Evolutionary conservation across 202 grass and related monocot genomes (phyloP), one percentile per base, ranked within the genome.

Genomic region (Schoenoplectus tabernaemontani): DNA sequence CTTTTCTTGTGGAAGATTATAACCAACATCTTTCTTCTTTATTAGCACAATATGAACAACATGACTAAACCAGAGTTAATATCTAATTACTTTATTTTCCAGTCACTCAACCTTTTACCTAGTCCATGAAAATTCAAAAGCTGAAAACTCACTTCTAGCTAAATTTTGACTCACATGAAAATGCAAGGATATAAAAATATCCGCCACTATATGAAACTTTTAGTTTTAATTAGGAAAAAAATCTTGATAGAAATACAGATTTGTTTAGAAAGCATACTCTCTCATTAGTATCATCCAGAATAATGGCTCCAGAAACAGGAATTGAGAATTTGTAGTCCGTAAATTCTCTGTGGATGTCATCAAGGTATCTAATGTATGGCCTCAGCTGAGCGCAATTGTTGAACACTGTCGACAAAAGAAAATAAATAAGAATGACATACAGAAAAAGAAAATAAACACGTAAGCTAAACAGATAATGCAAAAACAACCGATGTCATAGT

Each of bases 321-420:
- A 98, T 89, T 0, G 91, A 78, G 70, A 94, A 92, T 84, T 98
- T 98, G 88, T 98, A 98, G 46, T 93, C 86, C 22, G 88, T 90
- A 85, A 98, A 98, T 48, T 95, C 91, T 85, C 92, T 95, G 91
- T 95, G 92, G 79, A 95, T 98, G 39, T 94, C 91, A 61, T 98
- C 91, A 12, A 98, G 87, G 59, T 98, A 90, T 22, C 87, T 90
- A 41, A 91, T 93, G 82, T 98, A 98, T 59, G 95, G 95, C 82
- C 89, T 90, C 81, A 98, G 75, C 34, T 90, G 89, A 82, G 86
- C 84, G 51, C 95, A 98, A 86, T 87, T 98, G 84, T 98, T 87
- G 77, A 98, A 98, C 96, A 98, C 91, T 98, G 62, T 56, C 24
- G 50, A 32, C 30, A 81, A 76, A 57, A 56, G 64, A 13, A 43